A percentile compares a stretch with the other conserved stretches of the same genome.
phyloP scores from a whole-genome alignment of 805 yeast genomes.

The Sugiyamaella marilandica region DNA sequence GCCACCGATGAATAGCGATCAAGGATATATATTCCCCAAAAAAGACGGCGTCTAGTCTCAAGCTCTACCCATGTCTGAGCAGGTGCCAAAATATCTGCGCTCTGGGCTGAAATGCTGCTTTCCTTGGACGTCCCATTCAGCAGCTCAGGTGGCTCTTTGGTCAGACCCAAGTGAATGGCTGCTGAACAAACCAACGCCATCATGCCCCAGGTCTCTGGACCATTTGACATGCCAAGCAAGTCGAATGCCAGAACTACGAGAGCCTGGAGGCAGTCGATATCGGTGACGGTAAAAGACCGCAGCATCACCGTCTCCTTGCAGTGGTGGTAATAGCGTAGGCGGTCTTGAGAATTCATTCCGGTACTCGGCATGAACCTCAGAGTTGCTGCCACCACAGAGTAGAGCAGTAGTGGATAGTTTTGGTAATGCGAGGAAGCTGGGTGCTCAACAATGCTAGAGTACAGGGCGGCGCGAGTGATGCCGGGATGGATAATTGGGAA shows the following conservation, averaged over 20 bases:
- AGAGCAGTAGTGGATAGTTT: slow-evolving; percentile 15
- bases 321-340: slow-evolving; percentile 14
- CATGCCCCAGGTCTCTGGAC: slow-evolving; percentile 29
- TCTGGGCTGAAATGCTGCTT: slow-evolving; percentile 10
- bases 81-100: slow-evolving; percentile 13
- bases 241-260: slow-evolving; percentile 24
- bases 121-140: background rate
- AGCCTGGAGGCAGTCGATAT: slow-evolving; percentile 24
- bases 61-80: slow-evolving; percentile 18
- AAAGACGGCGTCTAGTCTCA: slow-evolving; percentile 24
- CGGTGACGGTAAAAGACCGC: slow-evolving; percentile 21
- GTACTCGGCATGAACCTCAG: slow-evolving; percentile 19
- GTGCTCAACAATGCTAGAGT: background rate
- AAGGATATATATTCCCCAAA: slow-evolving; percentile 25
- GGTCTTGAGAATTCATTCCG: slow-evolving; percentile 9
- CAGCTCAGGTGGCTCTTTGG: slow-evolving; percentile 10
- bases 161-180: slow-evolving; percentile 18
- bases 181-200: slow-evolving; percentile 25
- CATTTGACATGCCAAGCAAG: slow-evolving; percentile 26
- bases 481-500: slow-evolving; percentile 66
- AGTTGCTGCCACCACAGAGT: slow-evolving; percentile 22
- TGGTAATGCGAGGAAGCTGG: background rate
- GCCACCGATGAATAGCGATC: slow-evolving; percentile 25
- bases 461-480: slow-evolving; percentile 9
- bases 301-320: slow-evolving; percentile 23